Evolutionary conservation across 257 asterid genomes (phyloP), one percentile per base, ranked within the genome.

Genomic region (Nicotiana tabacum): DNA sequence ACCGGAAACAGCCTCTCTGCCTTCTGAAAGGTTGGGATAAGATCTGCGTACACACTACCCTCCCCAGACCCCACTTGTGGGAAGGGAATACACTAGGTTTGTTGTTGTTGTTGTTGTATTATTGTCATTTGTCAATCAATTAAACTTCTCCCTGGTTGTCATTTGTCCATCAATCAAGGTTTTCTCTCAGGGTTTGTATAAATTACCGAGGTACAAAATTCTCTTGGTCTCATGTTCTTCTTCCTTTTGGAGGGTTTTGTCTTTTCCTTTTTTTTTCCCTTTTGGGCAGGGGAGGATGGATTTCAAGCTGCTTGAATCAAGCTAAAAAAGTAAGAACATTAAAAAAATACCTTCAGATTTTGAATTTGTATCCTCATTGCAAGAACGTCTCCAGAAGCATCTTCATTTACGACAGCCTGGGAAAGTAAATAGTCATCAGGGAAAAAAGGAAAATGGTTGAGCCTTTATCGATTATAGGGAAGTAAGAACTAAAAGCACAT

Each of bases 361-460:
- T 92, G 97, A 85, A 90, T 92, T 90, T 93, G 95, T 56, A 90
- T 86, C 89, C 93, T 90, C 94, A 93, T 85, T 35, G 95, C 97
- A 85, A 93, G 88, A 81, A 93, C 93, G 69, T 93, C 96, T 77
- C 98, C 97, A 72, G 95, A 93, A 83, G 98, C 95, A 85, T 92
- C 98, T 86, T 93, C 98, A 78, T 93, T 93, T 65, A 93, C 90
- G 81, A 93, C 90, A 82, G 98, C 98, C 98, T 93, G 85, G 65
- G 29, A 86, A 72, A 81, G 84, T 61, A 74, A 48, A 37, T 77
- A 29, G 46, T 21, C 55, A 72, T 80, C 76, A 37, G 80, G 46
- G 48, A 18, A 68, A 70, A 43, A 80, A 53, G 74, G 77, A 48
- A 27, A 83, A 81, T 9, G 8, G 64, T 16, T 76, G 43, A 76